Conservation (phyloP, 306 rosid species). For the Cicer bijugum region DNA sequence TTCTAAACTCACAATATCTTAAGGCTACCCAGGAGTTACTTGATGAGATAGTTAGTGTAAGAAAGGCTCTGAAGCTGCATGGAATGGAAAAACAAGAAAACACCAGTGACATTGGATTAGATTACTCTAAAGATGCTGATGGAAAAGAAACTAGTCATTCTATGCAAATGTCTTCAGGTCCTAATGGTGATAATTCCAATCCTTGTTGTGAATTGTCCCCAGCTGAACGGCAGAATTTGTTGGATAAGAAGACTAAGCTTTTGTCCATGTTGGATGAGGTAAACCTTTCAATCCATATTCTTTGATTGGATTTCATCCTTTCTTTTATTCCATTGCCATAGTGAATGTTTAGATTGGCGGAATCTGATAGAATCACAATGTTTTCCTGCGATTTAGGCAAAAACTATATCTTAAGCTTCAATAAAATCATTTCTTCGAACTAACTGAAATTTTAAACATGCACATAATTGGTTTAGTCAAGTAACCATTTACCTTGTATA, state of each 20-base stretch:
- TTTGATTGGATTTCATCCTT: not conserved
- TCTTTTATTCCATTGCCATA: not conserved
- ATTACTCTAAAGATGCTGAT: conserved; percentile 62
- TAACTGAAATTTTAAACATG: no score
- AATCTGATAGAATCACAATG: no score
- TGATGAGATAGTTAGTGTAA: conserved; percentile 75
- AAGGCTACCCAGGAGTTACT: conserved; percentile 82
- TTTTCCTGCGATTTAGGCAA: no score
- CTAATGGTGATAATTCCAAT: conserved; percentile 51
- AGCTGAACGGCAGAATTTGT: conserved; percentile 66
- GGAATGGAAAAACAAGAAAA: conserved; percentile 56
- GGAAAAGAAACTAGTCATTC: conserved; percentile 57
- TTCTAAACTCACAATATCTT: conserved; percentile 59
- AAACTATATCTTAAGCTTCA: no score
- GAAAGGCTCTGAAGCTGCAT: conserved; percentile 67
- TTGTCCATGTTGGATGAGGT: conserved; percentile 87
- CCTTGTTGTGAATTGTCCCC: conserved; percentile 60
- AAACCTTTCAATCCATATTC: conserved; percentile 5
- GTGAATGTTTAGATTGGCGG: no score
- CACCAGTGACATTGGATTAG: conserved; percentile 46
- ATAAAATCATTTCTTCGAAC: no score
- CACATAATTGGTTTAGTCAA: no score
- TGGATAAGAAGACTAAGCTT: conserved; percentile 75
- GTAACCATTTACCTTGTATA: no score
- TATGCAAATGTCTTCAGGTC: conserved; percentile 52